These are phyloP conservation scores for Diatrype stigma DNA, from an alignment of 2,329 filamentous ascomycete species.

Conservation along the genomic window DNA sequence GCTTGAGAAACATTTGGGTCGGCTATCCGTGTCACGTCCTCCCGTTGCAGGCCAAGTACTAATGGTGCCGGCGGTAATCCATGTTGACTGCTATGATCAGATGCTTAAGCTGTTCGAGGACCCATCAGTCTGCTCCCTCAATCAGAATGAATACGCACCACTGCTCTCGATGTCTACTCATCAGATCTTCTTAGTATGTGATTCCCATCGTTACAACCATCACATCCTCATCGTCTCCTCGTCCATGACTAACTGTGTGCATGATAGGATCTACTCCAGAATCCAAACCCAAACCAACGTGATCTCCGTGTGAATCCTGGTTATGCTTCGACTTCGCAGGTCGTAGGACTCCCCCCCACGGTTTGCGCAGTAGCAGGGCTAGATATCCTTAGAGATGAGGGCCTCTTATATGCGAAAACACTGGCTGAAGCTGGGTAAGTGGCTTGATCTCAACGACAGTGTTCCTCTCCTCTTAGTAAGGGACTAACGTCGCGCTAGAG, in stretches of 20 bases:
- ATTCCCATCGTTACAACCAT: too few species aligned
- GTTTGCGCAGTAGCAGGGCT: background rate
- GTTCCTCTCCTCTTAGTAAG: background rate
- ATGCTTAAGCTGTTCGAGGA: background rate
- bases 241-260: background rate
- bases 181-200: background rate
- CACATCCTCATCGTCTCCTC: background rate
- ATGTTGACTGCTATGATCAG: background rate
- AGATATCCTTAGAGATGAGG: background rate
- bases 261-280: background rate
- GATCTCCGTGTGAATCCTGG: slow-evolving; percentile 1
- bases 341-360: background rate
- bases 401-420: background rate
- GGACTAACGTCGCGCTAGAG: background rate
- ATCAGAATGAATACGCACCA: background rate
- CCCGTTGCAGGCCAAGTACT: slow-evolving; percentile 1
- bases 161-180: background rate
- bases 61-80: background rate
- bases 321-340: background rate
- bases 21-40: background rate
- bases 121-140: background rate
- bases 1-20: slow-evolving; percentile 2
- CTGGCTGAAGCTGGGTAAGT: background rate
- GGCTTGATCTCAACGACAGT: background rate
- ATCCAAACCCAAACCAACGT: background rate